Conservation (phyloP, 805 yeast genomes). For the Ogataea saltuana region DNA sequence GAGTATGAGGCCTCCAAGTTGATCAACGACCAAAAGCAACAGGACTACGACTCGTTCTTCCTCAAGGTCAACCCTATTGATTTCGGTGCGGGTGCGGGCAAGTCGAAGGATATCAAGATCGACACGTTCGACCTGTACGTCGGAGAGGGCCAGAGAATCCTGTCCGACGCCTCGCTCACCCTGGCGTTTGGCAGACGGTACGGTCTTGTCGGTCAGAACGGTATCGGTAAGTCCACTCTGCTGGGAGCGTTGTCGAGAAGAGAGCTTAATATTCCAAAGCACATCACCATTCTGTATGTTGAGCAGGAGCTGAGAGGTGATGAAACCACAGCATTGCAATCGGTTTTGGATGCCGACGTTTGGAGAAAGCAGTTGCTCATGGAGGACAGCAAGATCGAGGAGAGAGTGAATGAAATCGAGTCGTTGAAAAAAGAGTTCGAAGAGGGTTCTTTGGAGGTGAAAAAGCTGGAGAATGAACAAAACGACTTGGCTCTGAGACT, state of each 20-base stretch:
- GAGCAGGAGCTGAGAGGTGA: slow-evolving; percentile 97
- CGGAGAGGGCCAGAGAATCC: slow-evolving; percentile 92
- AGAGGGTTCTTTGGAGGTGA: slow-evolving; percentile 70
- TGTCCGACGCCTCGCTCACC: slow-evolving; percentile 83
- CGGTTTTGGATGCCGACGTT: slow-evolving; percentile 98
- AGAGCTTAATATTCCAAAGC: slow-evolving; percentile 92
- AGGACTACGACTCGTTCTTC: slow-evolving; percentile 92
- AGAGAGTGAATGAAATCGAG: slow-evolving; percentile 75
- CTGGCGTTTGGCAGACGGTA: slow-evolving; percentile 91
- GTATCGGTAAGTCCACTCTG: slow-evolving; percentile 98
- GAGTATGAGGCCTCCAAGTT: slow-evolving; percentile 93
- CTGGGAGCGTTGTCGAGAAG: slow-evolving; percentile 89
- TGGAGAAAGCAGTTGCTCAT: slow-evolving; percentile 89
- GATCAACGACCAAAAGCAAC: slow-evolving; percentile 59
- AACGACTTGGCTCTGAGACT: slow-evolving; percentile 80
- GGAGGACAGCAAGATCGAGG: slow-evolving; percentile 75
- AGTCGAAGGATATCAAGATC: slow-evolving; percentile 93
- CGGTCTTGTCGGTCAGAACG: slow-evolving; percentile 98
- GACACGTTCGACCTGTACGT: slow-evolving; percentile 93
- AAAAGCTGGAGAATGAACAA: slow-evolving; percentile 84
- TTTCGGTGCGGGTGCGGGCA: slow-evolving; percentile 86
- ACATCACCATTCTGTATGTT: slow-evolving; percentile 92
- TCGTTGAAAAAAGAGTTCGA: slow-evolving; percentile 68
- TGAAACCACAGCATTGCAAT: slow-evolving; percentile 85
- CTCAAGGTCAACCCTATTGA: slow-evolving; percentile 94